Base-by-base conservation (phyloP, 331 rosid species). In the Acacia pycnantha region DNA sequence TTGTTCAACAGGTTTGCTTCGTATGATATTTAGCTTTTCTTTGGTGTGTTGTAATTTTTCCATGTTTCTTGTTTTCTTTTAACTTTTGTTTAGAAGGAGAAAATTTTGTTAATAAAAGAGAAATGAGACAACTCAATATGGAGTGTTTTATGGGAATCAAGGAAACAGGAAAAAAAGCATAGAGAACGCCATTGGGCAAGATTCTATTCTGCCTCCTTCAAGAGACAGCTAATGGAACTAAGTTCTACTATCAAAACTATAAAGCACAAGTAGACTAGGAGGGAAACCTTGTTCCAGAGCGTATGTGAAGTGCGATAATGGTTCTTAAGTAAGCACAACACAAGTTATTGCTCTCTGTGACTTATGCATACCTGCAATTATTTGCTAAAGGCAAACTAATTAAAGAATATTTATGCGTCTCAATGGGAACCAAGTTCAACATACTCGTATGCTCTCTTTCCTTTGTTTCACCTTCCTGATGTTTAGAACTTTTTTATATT, bases 1-100 rank as follows among this genome's bases (percentile, higher is more conserved):
- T 90, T 58, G 98, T 95, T 86, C 88, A 84, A 84, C 98, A 91
- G 99, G 99, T 96, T 86, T 73, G 87, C 72, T 76, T 78, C 86
- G 18, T 40, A 59, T 70, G 64, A 44, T 14, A 27, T 56, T 24
- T 21, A 24, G 81, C 70, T 82, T 68, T 56, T 58, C 78, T 71
- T 70, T 83, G 51, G 54, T 44, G 18, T 73, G 68, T 37, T 69
- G 8, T 11, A 74, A 44, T 66, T 66, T 31, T 80, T 68, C 81
- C 69, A 4, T 58, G 4, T 72, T 27, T 76, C 4, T 41, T 73
- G 11, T 78, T 70, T 43, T 75, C 73, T 76, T 81, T 47, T 53
- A 78, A 69, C 51, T 76, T 78, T 47, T 53, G 71, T 70, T 26
- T 13, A 33, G 50, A 26, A 11, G 68, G 40, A 66, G 64, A 31